Base-by-base conservation (phyloP, 768 basidiomycete genomes). In the Cyclocybe aegerita region DNA sequence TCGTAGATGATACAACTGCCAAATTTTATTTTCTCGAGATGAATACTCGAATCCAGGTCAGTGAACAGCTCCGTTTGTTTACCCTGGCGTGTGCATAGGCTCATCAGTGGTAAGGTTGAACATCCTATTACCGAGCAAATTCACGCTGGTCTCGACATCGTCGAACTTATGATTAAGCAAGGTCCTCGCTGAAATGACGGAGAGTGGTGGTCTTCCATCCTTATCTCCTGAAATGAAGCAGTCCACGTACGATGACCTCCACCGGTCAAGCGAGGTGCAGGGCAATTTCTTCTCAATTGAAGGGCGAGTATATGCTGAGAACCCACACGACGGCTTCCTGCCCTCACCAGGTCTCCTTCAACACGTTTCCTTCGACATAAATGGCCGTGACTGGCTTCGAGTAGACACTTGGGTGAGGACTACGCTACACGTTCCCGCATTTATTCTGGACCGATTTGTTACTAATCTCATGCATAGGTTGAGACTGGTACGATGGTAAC, bases 11-110 rank as follows among this genome's bases (percentile, higher is more conserved):
- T 39, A 48, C 65, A 0, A 78, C 78, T 0, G 76, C 71, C 0
- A 58, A 70, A 1, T 86, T 84, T 65, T 86, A 74, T 68, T 89
- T 88, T 52, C 70, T 89, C 9, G 86, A 89, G 62, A 82, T 88
- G 79, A 88, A 89, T 53, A 82, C 83, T 0, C 74, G 85, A 7
- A 77, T 86, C 39, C 83, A 85, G 60, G 81, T 74, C 46, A 30
- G 48, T 45, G 23, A 23, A 23, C 23, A 23, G 23, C 23, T 23
- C 23, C 1, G 23, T 8, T 41, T 42, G 35, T 29, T 34, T 16
- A 23, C 1, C 33, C 4, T 45, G n/a, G 3, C 16, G 15, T 16
- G 4, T 1, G 23, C 53, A 46, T 30, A 53, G 33, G 53, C 40
- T 47, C 16, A 15, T 9, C 46, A 7, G 8, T 32, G 1, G 12